These are phyloP conservation scores for Phytophthora macrochlamydospora DNA, from an alignment of 352 stramenopile genomes.

Conservation along the genomic window DNA sequence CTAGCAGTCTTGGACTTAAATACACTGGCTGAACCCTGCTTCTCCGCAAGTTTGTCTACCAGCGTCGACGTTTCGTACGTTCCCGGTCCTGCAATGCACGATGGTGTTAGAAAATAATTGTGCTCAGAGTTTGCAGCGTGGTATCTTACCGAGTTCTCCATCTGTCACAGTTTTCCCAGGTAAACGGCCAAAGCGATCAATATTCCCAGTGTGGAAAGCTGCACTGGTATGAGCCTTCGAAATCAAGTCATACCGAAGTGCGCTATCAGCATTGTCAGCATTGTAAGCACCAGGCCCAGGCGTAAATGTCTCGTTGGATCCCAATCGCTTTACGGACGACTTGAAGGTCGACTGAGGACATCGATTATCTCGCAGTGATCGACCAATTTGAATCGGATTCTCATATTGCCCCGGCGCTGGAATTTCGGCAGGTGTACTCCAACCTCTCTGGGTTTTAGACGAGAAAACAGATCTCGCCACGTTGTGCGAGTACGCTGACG, in stretches of 20 bases:
- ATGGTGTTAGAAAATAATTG: background rate
- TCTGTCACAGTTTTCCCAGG: constrained; percentile 46
- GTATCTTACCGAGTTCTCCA: constrained; percentile 49
- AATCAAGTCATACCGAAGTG: constrained; percentile 72
- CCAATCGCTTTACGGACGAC: constrained; percentile 63
- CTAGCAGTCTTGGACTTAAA: constrained; percentile 53
- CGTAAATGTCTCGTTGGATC: constrained; percentile 35
- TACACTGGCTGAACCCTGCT: constrained; percentile 32
- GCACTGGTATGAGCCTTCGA: constrained; percentile 63
- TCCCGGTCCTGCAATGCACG: constrained; percentile 45
- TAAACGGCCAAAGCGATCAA: constrained; percentile 61
- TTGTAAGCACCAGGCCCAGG: constrained; percentile 74
- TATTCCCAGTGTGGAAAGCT: constrained; percentile 56
- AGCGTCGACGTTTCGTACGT: constrained; percentile 51
- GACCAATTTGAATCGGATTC: constrained; percentile 57
- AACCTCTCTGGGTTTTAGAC: constrained; percentile 66
- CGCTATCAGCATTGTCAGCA: constrained; percentile 61
- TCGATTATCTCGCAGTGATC: constrained; percentile 16
- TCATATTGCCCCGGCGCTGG: constrained; percentile 78
- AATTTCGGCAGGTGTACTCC: constrained; percentile 44
- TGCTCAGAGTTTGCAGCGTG: background rate
- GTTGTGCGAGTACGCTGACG: constrained; percentile 52
- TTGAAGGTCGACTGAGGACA: constrained; percentile 66
- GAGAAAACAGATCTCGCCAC: constrained; percentile 64
- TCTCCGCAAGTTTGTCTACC: constrained; percentile 22